Evolutionary conservation across 257 asterid species (phyloP), one percentile per base, ranked within the genome.

Genomic region (Forsythia suspensa): DNA sequence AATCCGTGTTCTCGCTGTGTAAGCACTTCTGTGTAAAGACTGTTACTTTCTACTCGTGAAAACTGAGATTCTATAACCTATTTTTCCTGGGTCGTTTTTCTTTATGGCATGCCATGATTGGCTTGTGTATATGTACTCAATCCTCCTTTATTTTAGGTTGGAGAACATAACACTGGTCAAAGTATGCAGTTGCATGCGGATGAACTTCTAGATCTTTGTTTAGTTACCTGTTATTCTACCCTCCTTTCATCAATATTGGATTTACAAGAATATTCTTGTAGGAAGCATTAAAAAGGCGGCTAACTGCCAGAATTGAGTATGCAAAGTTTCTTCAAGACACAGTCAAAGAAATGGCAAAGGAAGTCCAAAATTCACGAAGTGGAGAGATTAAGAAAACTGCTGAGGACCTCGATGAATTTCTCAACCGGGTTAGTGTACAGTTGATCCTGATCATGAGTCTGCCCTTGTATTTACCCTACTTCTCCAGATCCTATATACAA

Each of bases 251-350:
- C 51, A 76, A 83, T 69, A 52, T 72, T 77, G 44, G 61, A 18
- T 48, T 71, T 63, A 71, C 71, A 40, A 70, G 65, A 46, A 79
- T 13, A 76, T 3, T 38, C 46, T 74, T 84, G 77, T 83, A 94
- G 97, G 98, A 94, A 87, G 95, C 96, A 80, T 71, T 92, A 72
- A 87, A 86, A 73, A 89, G 92, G 88, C 92, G 83, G 89, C 87
- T 94, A 83, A 90, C 76, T 85, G 97, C 93, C 34, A 92, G 92
- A 79, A 90, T 92, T 75, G 95, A 89, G 83, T 94, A 94, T 84
- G 98, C 98, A 37, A 92, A 88, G 85, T 94, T 94, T 84, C 93
- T 94, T 76, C 98, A 94, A 84, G 98, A 89, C 29, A 94, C 95
- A 5, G 97, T 91, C 80, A 85, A 87, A 86, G 95, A 94, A 84